Evolutionary conservation across 805 yeast genomes (phyloP).

Genomic region (Isabelozyma rhagii): DNA sequence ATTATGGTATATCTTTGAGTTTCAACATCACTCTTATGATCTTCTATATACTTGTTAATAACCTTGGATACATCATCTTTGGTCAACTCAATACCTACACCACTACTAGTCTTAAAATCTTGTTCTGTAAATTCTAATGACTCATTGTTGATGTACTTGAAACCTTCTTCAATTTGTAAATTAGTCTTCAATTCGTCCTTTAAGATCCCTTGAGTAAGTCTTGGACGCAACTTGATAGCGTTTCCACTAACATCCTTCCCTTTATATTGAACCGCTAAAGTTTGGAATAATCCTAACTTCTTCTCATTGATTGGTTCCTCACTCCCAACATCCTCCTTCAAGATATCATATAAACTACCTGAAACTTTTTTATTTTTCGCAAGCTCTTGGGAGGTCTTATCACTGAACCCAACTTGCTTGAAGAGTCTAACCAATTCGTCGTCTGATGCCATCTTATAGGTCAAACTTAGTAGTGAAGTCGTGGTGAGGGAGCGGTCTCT

Average conservation of each 20-base stretch:
- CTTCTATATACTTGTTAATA: constrained; percentile 58
- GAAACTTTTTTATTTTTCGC: constrained; percentile 84
- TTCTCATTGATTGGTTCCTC: constrained; percentile 48
- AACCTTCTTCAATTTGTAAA: constrained; percentile 78
- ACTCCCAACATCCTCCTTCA: constrained; percentile 36
- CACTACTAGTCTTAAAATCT: constrained; percentile 59
- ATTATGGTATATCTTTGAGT: constrained; percentile 77
- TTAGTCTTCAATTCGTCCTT: constrained; percentile 62
- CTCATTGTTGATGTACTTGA: constrained; percentile 58
- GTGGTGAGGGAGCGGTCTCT: no score
- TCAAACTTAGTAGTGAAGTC: no score
- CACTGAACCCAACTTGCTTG: constrained; percentile 60
- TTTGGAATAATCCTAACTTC: constrained; percentile 65
- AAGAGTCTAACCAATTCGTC: constrained; percentile 36
- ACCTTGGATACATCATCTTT: constrained; percentile 59
- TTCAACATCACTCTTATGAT: constrained; percentile 56
- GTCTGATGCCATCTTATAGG: constrained; percentile 12
- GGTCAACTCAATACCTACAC: constrained; percentile 76
- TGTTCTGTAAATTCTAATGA: constrained; percentile 43
- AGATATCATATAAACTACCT: constrained; percentile 58
- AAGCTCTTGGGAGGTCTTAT: constrained; percentile 74
- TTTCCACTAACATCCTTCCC: constrained; percentile 35
- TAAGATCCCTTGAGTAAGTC: constrained; percentile 59
- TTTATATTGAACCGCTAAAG: constrained; percentile 71
- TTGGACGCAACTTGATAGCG: constrained; percentile 39